Base-by-base conservation (phyloP, 345 rosid genomes). In the Linum trigynum region DNA sequence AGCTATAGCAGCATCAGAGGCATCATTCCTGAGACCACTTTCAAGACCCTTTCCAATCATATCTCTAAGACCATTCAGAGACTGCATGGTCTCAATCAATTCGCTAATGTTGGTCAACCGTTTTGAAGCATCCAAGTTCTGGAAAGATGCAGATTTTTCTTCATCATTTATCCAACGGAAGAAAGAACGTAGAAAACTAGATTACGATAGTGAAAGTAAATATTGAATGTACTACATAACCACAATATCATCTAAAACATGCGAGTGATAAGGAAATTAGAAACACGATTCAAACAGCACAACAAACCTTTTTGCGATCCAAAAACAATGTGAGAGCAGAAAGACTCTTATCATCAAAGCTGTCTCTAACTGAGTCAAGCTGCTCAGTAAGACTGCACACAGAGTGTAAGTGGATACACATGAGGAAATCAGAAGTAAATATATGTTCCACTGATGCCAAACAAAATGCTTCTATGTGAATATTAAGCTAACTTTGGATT, bases 11-110 rank as follows among this genome's bases (percentile, higher is more conserved):
- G 88, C 72, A 81, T 90, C 98, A 71, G 96, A 75, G 72, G 98
- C 98, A 86, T 92, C 98, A 79, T 90, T 92, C 69, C 98, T 81
- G 45, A 86, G 77, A 71, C 97, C 97, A 67, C 97, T 90, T 71
- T 85, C 95, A 57, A 92, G 98, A 70, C 92, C 97, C 71, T 84
- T 88, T 8, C 76, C 72, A 41, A 90, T 78, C 61, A 23, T 62
- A 61, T 82, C 88, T 79, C 98, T 90, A 63, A 90, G 66, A 68
- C 86, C 75, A 73, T 74, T 83, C 66, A 90, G 75, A 73, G 96
- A 81, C 62, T 48, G 78, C 79, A 90, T 71, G 16, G 90, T 88
- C 74, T 82, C 85, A 43, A 86, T 80, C 75, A 92, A 71, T 69
- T 78, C 81, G 68, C 72, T 51, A 75, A 58, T 17, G 57, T 61